Evolutionary conservation across 2,329 filamentous ascomycete genomes (phyloP), one percentile per base, ranked within the genome.

Genomic region (Fusarium decemcellulare): DNA sequence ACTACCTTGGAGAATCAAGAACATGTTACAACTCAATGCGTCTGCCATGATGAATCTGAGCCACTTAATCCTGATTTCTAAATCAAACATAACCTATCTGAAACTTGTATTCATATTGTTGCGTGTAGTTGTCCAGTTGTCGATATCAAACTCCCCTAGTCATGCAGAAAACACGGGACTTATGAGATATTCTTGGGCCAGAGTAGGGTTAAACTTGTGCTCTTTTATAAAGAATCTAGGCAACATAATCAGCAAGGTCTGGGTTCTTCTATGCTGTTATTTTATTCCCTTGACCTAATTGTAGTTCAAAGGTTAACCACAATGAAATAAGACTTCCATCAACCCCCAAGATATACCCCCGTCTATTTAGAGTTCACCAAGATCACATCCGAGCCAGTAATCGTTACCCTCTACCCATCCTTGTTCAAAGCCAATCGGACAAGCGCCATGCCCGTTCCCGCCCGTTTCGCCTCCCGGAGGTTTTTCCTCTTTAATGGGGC

Each of bases 1-100:
- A 74, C 43, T 68, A 69, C 58, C 34, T 23, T 59, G 51, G 30
- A 59, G 42, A 48, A 64, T 50, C 30, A 46, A 23, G 23, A 23
- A 61, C 50, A 44, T 34, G 30, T 29, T 59, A 32, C 63, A 63
- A 61, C 39, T 55, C 51, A 47, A 7, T 40, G 18, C 11, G 5
- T 54, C 14, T 42, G 34, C 23, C 11, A 30, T 39, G 40, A 18
- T 46, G 18, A 18, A 30, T 15, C 9, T 8, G 10, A 23, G 5
- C 4, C 23, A 4, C 23, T 3, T 5, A 7, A 27, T 23, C 16
- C 2, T 27, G 6, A 8, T 46, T 15, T 46, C 18, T 1, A 30
- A 16, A 32, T 47, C 29, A 32, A 47, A 34, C 32, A 5, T 34
- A 12, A 8, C 12, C 1, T 9, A 12, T 3, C 8, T 34, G 32